phyloP scores from a whole-genome alignment of 768 basidiomycete species.

The Boletus rubescentipes region DNA sequence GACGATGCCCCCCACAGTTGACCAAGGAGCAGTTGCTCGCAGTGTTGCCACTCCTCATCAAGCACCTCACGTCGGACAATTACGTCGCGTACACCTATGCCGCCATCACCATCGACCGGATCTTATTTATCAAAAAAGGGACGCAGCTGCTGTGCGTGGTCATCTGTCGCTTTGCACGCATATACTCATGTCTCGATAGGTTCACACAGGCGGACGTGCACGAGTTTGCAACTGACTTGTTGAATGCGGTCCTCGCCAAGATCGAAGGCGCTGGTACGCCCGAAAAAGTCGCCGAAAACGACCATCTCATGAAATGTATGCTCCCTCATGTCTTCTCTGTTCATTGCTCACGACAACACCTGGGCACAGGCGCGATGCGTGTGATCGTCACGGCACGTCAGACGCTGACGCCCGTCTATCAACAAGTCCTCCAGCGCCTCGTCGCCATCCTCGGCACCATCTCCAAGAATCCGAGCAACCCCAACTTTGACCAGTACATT shows the following conservation, averaged over 20 bases:
- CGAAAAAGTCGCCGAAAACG: constrained; percentile 95
- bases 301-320: constrained; percentile 96
- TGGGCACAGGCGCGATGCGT: constrained; percentile 79
- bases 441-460: constrained; percentile 84
- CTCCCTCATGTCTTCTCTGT: background rate
- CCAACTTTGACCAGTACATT: constrained; percentile 95
- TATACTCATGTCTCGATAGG: constrained; percentile 38
- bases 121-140: constrained; percentile 85
- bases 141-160: constrained; percentile 66
- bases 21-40: constrained; percentile 92
- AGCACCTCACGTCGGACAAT: constrained; percentile 77
- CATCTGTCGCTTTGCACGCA: background rate
- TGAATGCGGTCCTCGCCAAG: constrained; percentile 71
- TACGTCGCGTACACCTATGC: constrained; percentile 96
- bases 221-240: constrained; percentile 72
- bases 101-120: constrained; percentile 96
- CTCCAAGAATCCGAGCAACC: constrained; percentile 96
- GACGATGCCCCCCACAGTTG: constrained; percentile 46
- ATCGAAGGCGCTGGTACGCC: constrained; percentile 79
- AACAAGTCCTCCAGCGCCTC: constrained; percentile 65
- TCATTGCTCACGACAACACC: background rate
- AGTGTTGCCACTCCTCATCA: constrained; percentile 83
- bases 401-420: constrained; percentile 65
- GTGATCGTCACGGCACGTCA: constrained; percentile 89
- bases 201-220: constrained; percentile 88